Base-by-base conservation (phyloP, 2,329 filamentous ascomycete species). In the Beauveria pseudobassiana region DNA sequence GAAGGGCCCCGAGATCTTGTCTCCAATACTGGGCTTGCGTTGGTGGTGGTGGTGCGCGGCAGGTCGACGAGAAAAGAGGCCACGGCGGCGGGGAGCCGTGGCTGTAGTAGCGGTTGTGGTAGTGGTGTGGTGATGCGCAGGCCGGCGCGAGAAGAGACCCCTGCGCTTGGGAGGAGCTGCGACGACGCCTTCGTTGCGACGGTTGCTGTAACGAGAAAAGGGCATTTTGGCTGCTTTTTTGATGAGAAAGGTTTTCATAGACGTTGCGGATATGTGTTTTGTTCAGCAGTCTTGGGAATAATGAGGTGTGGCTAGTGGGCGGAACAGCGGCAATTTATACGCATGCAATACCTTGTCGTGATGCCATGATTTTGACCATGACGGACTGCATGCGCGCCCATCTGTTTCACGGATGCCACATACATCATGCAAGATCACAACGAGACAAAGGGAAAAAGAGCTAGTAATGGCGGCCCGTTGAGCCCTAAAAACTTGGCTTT, bases 1-100 rank as follows among this genome's bases (percentile, higher is more conserved):
- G 80, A 72, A 93, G 77, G 0, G 89, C 89, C 20, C 90, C 55
- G 83, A 87, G 67, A 93, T 81, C 75, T 93, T 93, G 77, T 93
- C 90, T 52, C 87, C 87, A 66, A 93, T 77, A 45, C 81, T 84
- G 3, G 84, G 81, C 68, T 87, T 84, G 69, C 89, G 85, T 71
- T 84, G 83, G 71, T 88, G 86, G 64, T 85, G 82, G 18, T 77
- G 76, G 2, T 76, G 76, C 2, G 72, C 68, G 16, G 22, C 58
- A 52, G 65, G 74, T 71, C 70, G 72, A 69, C 69, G 66, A 69
- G 75, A 64, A 18, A 81, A 79, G 56, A 80, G 69, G 18, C 75
- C 72, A 22, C 68, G 65, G 42, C 72, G 73, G 62, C 76, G 78
- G 63, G 72, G 77, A 55, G 74, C 76, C 26, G 76, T 75, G 46